These are phyloP conservation scores for Huntiella bhutanensis DNA, from an alignment of 2,329 filamentous ascomycete genomes.

Conservation along the genomic window DNA sequence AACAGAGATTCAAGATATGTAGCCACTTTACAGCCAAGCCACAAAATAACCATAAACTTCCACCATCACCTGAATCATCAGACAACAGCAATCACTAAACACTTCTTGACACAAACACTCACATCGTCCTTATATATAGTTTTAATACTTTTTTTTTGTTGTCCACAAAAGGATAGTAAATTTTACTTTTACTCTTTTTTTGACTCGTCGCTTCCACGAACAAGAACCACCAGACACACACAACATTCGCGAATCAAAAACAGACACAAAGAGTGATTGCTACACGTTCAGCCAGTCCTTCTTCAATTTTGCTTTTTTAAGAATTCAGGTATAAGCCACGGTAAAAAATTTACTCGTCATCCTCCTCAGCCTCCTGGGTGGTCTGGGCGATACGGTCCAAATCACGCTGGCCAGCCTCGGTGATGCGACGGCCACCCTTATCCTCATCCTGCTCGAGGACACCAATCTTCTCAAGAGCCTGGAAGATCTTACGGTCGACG, in stretches of 20 bases:
- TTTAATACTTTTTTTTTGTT: constrained; percentile 7
- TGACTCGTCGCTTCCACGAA: too few species aligned
- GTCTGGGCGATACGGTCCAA: constrained; percentile 88
- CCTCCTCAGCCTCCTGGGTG: constrained; percentile 51
- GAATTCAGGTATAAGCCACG: not conserved
- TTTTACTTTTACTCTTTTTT: too few species aligned
- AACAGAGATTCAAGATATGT: too few species aligned
- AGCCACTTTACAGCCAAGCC: too few species aligned
- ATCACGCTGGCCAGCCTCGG: constrained; percentile 95
- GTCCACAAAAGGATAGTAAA: not conserved
- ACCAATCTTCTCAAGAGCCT: constrained; percentile 97
- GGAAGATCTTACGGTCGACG: constrained; percentile 94
- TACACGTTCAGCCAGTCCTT: too few species aligned
- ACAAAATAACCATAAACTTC: too few species aligned
- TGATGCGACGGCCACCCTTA: constrained; percentile 96
- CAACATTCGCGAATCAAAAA: too few species aligned
- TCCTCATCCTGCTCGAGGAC: constrained; percentile 96
- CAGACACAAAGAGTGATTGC: too few species aligned
- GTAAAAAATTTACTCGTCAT: constrained; percentile 38
- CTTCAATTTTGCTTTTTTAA: too few species aligned
- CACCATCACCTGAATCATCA: not conserved
- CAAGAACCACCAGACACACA: too few species aligned
- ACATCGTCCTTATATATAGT: constrained; percentile 3
- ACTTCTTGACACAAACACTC: not conserved
- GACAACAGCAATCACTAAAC: not conserved